Evolutionary conservation across 2,329 filamentous ascomycete genomes (phyloP).

Genomic region (Didymella pomorum): DNA sequence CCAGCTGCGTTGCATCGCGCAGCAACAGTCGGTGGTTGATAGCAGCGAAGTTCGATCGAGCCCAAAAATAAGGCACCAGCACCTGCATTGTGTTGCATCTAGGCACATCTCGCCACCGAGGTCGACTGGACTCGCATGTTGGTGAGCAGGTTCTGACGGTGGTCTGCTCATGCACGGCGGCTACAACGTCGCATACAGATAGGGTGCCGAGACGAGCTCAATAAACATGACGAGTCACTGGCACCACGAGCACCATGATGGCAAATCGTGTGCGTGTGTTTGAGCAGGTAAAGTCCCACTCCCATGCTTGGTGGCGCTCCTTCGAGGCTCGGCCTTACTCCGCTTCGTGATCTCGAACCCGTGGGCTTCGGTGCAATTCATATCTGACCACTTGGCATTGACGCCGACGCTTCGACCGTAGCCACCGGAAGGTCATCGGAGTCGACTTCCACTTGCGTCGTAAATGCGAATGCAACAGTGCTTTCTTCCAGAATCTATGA

Average conservation of each 20-base stretch:
- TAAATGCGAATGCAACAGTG: not conserved
- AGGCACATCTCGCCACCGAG: not conserved
- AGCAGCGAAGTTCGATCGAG: not conserved
- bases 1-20: not conserved
- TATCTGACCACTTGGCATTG: not conserved
- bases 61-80: not conserved
- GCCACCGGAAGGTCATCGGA: not conserved
- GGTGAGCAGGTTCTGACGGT: not conserved
- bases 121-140: not conserved
- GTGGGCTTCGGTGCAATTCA: not conserved
- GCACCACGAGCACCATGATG: not conserved
- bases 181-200: not conserved
- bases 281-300: conserved; percentile 13
- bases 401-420: not conserved
- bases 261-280: conserved; percentile 4
- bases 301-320: conserved; percentile 3
- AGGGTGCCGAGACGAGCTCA: not conserved
- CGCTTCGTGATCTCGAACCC: not conserved
- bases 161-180: not conserved
- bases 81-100: not conserved
- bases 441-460: not conserved
- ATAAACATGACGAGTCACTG: not conserved
- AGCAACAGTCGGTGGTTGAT: not conserved
- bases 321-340: conserved; percentile 4
- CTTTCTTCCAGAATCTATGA: not conserved